Base-by-base conservation (phyloP, 441 rosid genomes). In the Adansonia rubrostipa region DNA sequence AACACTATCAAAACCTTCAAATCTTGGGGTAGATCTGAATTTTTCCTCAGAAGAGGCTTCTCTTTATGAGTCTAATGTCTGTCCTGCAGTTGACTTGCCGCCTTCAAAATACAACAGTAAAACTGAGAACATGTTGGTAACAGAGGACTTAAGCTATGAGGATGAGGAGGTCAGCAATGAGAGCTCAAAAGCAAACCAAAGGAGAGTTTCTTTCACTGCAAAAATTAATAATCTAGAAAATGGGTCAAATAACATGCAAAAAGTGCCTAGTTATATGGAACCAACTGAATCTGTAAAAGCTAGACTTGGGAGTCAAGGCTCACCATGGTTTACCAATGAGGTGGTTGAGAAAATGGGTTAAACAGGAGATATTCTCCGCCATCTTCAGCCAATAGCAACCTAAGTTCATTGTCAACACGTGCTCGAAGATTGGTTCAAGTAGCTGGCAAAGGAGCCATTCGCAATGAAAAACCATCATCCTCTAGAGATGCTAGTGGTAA, bases 191-290 rank as follows among this genome's bases (percentile, higher is more conserved):
- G 76, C 75, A 71, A 89, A 80, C 76, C 86, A 87, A 67, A 89
- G 91, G 87, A 85, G 89, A 84, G 85, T 81, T 15, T 89, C 94
- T 70, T 79, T 85, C 24, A 89, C 93, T 80, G 83, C 82, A 64
- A 87, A 88, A 60, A 70, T 86, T 79, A 92, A 89, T 79, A 78
- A 75, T 65, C 85, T 81, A 82, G 92, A 87, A 82, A 85, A 84
- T 22, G 89, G 80, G 51, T 45, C 77, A 44, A 91, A 81, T 60
- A 85, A 82, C 79, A 75, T 84, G 13, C 80, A 88, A 44, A 91
- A 86, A 83, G 75, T 84, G 73, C 99, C 94, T 8, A 89, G 95
- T 84, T 95, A 91, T 83, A 93, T 93, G 99, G 92, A 93, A 33
- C 93, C 93, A 8, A 95, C 97, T 79, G 87, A 84, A 82, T 91